phyloP scores from a whole-genome alignment of 306 rosid genomes.

The Ormosia semicastrata region DNA sequence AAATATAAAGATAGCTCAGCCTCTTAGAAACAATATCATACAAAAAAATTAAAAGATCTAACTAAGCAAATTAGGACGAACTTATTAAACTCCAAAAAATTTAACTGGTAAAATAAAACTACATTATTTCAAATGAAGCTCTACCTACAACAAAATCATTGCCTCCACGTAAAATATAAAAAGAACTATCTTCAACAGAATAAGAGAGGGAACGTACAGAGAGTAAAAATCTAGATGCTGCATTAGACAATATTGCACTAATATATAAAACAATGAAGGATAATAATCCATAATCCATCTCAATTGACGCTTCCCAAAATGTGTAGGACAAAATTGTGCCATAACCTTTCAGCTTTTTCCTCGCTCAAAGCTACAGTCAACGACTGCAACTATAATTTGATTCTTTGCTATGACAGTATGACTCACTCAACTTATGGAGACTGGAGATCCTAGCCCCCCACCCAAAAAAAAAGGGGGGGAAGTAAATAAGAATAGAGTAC shows the following conservation, averaged over 20 bases:
- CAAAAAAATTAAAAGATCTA: neutral
- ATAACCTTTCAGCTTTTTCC: slow-evolving; percentile 38
- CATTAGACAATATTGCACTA: slow-evolving; percentile 11
- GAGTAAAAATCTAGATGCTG: slow-evolving; percentile 6
- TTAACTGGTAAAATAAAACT: neutral
- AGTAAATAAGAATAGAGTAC: neutral
- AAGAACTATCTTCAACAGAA: neutral
- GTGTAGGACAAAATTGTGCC: slow-evolving; percentile 40
- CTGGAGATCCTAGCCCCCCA: neutral
- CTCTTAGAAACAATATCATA: neutral
- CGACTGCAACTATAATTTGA: slow-evolving; percentile 28
- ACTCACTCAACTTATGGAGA: slow-evolving; percentile 9
- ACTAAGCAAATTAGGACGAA: neutral
- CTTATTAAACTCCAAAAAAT: neutral
- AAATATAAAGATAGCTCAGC: neutral
- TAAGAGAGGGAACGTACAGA: neutral
- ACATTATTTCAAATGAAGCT: neutral
- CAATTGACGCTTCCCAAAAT: slow-evolving; percentile 12
- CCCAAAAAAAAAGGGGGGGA: neutral
- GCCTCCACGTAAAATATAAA: neutral
- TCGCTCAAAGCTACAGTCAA: slow-evolving; percentile 22
- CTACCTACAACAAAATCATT: neutral
- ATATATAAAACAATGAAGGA: slow-evolving; percentile 20
- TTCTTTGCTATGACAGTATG: neutral
- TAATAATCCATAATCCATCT: slow-evolving; percentile 7